Percentiles rank a stretch among this genome's conserved stretches.
These are phyloP conservation scores for Eucalyptus cloeziana DNA, from an alignment of 345 rosid genomes.

Conservation along the genomic window DNA sequence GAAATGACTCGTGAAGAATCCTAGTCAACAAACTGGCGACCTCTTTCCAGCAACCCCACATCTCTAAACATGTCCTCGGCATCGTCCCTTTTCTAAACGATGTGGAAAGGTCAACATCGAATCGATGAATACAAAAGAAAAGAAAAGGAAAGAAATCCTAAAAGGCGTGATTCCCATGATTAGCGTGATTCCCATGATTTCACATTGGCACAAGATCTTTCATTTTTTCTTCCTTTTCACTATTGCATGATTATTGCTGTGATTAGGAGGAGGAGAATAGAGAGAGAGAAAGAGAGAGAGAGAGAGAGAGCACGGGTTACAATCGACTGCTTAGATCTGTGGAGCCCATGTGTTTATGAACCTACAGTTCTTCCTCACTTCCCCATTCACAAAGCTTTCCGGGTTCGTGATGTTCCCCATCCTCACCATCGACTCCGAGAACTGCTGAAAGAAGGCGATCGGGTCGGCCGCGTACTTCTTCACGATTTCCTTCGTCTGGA, in stretches of 20 bases:
- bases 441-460: constrained; percentile 64
- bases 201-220: background rate
- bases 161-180: background rate
- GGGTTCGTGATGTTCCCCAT: constrained; percentile 71
- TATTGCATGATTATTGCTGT: background rate
- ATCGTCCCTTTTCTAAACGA: background rate
- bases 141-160: background rate
- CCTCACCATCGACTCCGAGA: constrained; percentile 83
- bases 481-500: constrained; percentile 53
- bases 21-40: background rate
- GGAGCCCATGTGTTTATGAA: constrained; percentile 40
- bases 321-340: background rate
- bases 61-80: background rate
- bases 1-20: background rate
- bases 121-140: background rate
- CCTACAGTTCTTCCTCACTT: constrained; percentile 74
- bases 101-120: background rate
- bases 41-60: background rate
- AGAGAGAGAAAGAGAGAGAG: no score
- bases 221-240: background rate
- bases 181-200: background rate
- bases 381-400: constrained; percentile 53
- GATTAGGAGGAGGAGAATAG: background rate
- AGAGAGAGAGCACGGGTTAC: background rate
- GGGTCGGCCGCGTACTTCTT: constrained; percentile 54